Percentiles rank a stretch among this genome's conserved stretches.
Conservation (phyloP, 257 asterid genomes). For the Rehmannia glutinosa region DNA sequence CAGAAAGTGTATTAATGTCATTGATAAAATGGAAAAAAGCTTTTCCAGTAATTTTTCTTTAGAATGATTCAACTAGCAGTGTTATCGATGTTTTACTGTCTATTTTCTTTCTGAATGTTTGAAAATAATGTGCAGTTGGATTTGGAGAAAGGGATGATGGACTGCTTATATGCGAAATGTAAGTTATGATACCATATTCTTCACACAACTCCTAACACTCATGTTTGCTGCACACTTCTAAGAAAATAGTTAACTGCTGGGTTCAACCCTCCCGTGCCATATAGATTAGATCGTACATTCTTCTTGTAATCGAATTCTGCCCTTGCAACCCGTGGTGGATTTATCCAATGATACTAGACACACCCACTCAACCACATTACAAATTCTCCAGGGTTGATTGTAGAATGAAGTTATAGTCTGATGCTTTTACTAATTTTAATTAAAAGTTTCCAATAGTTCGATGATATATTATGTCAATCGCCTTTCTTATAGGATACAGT, state of each 20-base stretch:
- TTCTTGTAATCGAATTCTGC: not conserved
- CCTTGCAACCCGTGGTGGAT: not conserved
- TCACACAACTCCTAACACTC: not conserved
- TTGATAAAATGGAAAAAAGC: not conserved
- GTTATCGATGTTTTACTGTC: no score
- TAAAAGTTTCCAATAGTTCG: not conserved
- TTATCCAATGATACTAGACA: not conserved
- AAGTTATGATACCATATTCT: constrained; percentile 28
- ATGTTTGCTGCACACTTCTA: not conserved
- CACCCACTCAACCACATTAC: not conserved
- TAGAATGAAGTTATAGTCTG: not conserved
- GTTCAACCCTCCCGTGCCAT: no score
- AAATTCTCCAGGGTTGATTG: not conserved
- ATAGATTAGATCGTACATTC: not conserved
- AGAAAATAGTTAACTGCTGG: not conserved
- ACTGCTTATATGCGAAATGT: constrained; percentile 97
- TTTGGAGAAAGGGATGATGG: constrained; percentile 97
- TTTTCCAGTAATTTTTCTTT: not conserved
- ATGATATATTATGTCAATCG: not conserved
- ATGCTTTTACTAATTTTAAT: not conserved
- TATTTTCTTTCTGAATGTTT: constrained; percentile 1
- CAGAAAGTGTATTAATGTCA: no score
- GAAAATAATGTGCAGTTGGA: constrained; percentile 59
- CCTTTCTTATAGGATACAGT: not conserved
- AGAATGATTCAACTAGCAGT: no score